Percentiles rank a stretch among this genome's conserved stretches.
Conservation (phyloP, 331 rosid genomes). For the Stylosanthes scabra region DNA sequence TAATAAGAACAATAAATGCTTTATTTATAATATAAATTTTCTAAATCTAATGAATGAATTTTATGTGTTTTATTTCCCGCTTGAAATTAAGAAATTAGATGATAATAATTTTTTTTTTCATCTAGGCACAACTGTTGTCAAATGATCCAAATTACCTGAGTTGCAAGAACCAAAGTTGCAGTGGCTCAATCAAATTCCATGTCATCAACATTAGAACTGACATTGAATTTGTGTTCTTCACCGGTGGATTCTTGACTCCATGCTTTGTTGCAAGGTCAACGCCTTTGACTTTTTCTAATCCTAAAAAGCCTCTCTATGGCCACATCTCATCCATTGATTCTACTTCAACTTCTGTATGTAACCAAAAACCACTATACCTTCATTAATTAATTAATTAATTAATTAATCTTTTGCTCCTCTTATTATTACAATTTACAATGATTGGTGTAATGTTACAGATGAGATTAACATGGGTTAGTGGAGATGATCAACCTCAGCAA, state of each 20-base stretch:
- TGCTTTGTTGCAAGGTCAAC: slow-evolving; percentile 58
- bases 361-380: neutral
- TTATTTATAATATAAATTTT: no score
- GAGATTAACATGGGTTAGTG: slow-evolving; percentile 94
- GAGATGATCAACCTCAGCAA: slow-evolving; percentile 68
- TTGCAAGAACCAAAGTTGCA: slow-evolving; percentile 73
- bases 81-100: neutral
- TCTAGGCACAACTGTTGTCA: slow-evolving; percentile 63
- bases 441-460: slow-evolving; percentile 56
- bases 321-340: slow-evolving; percentile 77
- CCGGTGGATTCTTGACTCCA: slow-evolving; percentile 66
- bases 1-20: no score
- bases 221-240: slow-evolving; percentile 74
- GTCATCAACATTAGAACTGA: slow-evolving; percentile 84
- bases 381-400: neutral
- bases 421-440: neutral
- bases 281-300: slow-evolving; percentile 62
- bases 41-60: no score
- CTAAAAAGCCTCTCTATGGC: slow-evolving; percentile 69
- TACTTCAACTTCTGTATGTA: slow-evolving; percentile 62
- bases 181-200: slow-evolving; percentile 74
- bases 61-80: neutral
- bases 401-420: neutral
- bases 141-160: slow-evolving; percentile 67
- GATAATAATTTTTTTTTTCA: neutral